Evolutionary conservation across 164 flowering plant species (phyloP).

Genomic region (Aristolochia californica): DNA sequence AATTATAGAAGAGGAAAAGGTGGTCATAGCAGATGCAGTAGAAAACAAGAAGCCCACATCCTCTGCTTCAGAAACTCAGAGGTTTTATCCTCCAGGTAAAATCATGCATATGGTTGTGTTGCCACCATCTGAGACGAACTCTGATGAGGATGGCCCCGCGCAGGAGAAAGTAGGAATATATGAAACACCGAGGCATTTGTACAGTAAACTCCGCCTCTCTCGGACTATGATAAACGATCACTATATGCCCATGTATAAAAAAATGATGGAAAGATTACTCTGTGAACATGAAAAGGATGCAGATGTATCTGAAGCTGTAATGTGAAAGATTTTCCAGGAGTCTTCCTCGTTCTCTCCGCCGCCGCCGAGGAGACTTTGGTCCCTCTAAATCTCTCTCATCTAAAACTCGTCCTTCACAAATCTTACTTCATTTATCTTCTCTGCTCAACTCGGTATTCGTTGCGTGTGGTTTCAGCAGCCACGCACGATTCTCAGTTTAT

Average conservation of each 20-base stretch:
- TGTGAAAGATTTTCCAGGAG: neutral
- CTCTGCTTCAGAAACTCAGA: conserved; percentile 36
- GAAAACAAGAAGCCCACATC: conserved; percentile 30
- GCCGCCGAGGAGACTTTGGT: too few species aligned
- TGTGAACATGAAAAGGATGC: conserved; percentile 48
- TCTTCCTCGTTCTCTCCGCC: too few species aligned
- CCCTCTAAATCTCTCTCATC: too few species aligned
- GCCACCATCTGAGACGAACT: conserved; percentile 17
- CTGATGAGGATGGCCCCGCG: conserved; percentile 15
- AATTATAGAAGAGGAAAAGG: conserved; percentile 57
- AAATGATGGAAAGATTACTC: conserved; percentile 69
- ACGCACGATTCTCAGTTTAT: too few species aligned
- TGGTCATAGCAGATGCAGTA: conserved; percentile 27
- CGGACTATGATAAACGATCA: conserved; percentile 92
- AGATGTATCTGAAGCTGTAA: conserved; percentile 12
- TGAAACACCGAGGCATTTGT: conserved; percentile 72
- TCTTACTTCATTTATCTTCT: too few species aligned
- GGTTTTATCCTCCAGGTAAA: conserved; percentile 77
- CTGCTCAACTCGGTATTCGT: too few species aligned
- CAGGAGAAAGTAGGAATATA: conserved; percentile 50
- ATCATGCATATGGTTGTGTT: conserved; percentile 75
- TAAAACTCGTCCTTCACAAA: too few species aligned
- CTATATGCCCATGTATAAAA: conserved; percentile 93
- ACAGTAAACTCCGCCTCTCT: conserved; percentile 80
- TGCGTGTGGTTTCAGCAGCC: too few species aligned